Evolutionary conservation across 2,329 filamentous ascomycete genomes (phyloP).

Genomic region (Phialocephala sp.): DNA sequence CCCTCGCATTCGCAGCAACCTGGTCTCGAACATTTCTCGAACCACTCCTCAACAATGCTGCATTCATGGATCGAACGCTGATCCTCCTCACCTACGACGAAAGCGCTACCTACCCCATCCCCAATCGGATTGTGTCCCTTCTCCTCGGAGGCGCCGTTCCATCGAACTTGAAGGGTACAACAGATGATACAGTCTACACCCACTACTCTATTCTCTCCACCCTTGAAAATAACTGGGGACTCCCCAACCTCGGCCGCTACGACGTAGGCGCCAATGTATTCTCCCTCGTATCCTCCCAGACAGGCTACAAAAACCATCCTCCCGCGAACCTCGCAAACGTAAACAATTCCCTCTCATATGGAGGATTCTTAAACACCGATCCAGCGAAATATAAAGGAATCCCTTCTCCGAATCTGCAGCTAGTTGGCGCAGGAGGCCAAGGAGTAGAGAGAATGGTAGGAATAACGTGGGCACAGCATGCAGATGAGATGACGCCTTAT

Average conservation of each 20-base stretch:
- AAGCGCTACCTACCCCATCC: conserved; percentile 55
- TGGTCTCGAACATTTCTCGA: conserved; percentile 60
- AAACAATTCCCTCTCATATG: conserved; percentile 53
- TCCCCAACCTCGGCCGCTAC: conserved; percentile 51
- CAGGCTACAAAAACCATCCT: conserved; percentile 40
- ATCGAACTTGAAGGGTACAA: conserved; percentile 51
- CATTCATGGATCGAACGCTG: conserved; percentile 59
- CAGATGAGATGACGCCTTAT: conserved; percentile 47
- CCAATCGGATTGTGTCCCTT: conserved; percentile 60
- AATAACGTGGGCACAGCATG: conserved; percentile 26
- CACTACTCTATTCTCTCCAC: conserved; percentile 52
- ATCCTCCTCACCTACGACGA: conserved; percentile 65
- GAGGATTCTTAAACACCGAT: conserved; percentile 48
- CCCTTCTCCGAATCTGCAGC: conserved; percentile 50
- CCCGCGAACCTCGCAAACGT: conserved; percentile 44
- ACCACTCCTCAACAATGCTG: conserved; percentile 55
- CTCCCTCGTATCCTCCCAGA: conserved; percentile 38
- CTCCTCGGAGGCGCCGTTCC: conserved; percentile 62
- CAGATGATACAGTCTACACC: conserved; percentile 55
- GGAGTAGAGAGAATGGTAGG: conserved; percentile 47
- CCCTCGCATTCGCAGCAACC: conserved; percentile 54
- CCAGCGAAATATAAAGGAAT: conserved; percentile 41
- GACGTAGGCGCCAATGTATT: conserved; percentile 49
- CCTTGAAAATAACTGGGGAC: conserved; percentile 50
- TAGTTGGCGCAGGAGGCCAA: conserved; percentile 51